These are phyloP conservation scores for Tricladium varicosporioides DNA, from an alignment of 2,329 filamentous ascomycete species.

Conservation along the genomic window DNA sequence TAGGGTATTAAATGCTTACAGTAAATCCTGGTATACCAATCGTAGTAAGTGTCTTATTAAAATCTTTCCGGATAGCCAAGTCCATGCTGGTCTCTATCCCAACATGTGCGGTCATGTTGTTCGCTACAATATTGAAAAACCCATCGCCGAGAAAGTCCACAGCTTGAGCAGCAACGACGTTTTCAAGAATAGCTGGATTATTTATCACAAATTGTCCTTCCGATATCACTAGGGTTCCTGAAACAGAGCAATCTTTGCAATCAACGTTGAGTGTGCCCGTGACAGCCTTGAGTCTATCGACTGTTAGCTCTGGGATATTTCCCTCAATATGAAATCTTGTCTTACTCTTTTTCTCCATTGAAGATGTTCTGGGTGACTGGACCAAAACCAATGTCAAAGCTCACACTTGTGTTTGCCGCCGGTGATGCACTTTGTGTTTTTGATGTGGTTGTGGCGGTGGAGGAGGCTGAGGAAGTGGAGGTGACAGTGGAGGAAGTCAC, in stretches of 20 bases:
- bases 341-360: neutral
- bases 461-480: neutral
- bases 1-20: constrained; percentile 2
- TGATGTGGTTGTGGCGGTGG: neutral
- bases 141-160: constrained; percentile 11
- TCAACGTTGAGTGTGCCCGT: constrained; percentile 2
- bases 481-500: neutral
- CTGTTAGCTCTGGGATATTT: neutral
- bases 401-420: too few species aligned
- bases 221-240: constrained; percentile 9
- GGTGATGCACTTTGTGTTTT: too few species aligned
- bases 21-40: constrained; percentile 12
- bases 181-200: neutral
- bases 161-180: neutral
- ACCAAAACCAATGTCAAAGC: too few species aligned
- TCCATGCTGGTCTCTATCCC: constrained; percentile 6
- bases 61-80: neutral
- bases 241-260: constrained; percentile 12
- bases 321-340: neutral
- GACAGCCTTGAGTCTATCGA: neutral
- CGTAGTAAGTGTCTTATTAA: constrained; percentile 4
- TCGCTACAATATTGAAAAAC: constrained; percentile 11
- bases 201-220: constrained; percentile 13
- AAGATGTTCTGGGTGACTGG: neutral
- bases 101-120: constrained; percentile 12